Conservation (phyloP, 108 stramenopile genomes). For the Stephanodiscus triporus region DNA sequence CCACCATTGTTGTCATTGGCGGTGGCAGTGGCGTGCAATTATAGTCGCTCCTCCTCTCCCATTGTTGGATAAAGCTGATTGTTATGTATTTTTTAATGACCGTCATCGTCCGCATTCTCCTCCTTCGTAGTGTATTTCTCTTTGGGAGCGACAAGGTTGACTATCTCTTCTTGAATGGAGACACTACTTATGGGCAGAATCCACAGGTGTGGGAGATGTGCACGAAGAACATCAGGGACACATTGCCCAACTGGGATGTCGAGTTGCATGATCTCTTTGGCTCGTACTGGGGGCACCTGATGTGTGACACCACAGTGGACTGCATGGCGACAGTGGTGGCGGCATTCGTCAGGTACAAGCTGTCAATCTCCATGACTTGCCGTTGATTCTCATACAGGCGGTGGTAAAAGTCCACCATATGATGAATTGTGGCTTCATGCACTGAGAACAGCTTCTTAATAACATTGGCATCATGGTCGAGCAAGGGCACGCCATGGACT, state of each 20-base stretch:
- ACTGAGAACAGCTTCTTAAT: conserved; percentile 40
- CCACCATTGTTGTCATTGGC: too few relatives aligned
- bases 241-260: conserved; percentile 12
- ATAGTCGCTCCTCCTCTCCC: too few relatives aligned
- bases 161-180: conserved; percentile 49
- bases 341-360: conserved; percentile 41
- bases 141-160: conserved; percentile 63
- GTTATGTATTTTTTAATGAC: too few relatives aligned
- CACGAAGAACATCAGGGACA: conserved; percentile 21
- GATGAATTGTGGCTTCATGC: conserved; percentile 49
- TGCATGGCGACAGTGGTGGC: conserved; percentile 12
- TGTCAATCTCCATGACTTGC: conserved; percentile 20
- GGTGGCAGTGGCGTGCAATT: too few relatives aligned
- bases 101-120: conserved; percentile 36
- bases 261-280: conserved; percentile 24
- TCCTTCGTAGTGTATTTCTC: conserved; percentile 71
- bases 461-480: conserved; percentile 29
- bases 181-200: conserved; percentile 22
- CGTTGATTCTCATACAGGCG: conserved; percentile 35
- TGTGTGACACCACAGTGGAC: conserved; percentile 22
- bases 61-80: too few relatives aligned
- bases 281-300: background rate
- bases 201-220: conserved; percentile 53
- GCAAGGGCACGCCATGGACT: conserved; percentile 1
- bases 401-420: conserved; percentile 51